phyloP scores from a whole-genome alignment of 1,284 basidiomycete species.

The Ustilago crameri region DNA sequence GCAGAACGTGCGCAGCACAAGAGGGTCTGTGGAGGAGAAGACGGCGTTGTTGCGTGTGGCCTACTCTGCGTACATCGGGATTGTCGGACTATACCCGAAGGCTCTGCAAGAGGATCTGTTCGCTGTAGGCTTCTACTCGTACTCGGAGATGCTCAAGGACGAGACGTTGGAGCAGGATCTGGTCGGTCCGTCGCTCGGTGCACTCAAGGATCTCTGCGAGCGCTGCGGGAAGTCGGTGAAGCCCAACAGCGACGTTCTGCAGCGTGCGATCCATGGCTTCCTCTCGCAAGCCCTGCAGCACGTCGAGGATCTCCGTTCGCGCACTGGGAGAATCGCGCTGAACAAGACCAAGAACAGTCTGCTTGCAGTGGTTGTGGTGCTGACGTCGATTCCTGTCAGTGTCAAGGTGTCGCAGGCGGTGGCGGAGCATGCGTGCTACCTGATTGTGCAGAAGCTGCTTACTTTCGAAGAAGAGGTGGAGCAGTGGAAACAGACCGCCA shows the following conservation, averaged over 20 bases:
- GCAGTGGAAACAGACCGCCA: constrained; percentile 27
- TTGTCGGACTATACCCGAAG: constrained; percentile 75
- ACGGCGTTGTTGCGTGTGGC: constrained; percentile 77
- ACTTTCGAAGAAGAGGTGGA: constrained; percentile 74
- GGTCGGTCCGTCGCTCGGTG: constrained; percentile 50
- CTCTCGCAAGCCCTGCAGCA: constrained; percentile 85
- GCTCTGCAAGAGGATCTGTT: constrained; percentile 78
- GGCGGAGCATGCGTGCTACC: constrained; percentile 84
- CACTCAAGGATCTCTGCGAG: constrained; percentile 60
- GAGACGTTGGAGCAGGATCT: constrained; percentile 57
- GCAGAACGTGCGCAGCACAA: constrained; percentile 75
- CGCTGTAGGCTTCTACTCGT: constrained; percentile 82
- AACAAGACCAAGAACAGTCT: constrained; percentile 92
- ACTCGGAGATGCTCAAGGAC: constrained; percentile 74
- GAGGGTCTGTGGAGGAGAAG: constrained; percentile 52
- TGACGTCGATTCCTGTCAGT: constrained; percentile 80
- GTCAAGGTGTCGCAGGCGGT: constrained; percentile 79
- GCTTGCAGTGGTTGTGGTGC: constrained; percentile 82
- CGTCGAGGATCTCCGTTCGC: constrained; percentile 81
- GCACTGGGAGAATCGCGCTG: constrained; percentile 77
- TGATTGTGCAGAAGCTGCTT: constrained; percentile 80
- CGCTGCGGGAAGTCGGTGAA: constrained; percentile 56
- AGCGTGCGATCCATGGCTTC: constrained; percentile 80
- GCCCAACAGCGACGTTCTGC: constrained; percentile 67
- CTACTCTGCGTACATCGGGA: constrained; percentile 76